Percentiles rank a stretch among this genome's conserved stretches.
phyloP scores from a whole-genome alignment of 179 eudicot genomes.

The Spinacia oleracea region DNA sequence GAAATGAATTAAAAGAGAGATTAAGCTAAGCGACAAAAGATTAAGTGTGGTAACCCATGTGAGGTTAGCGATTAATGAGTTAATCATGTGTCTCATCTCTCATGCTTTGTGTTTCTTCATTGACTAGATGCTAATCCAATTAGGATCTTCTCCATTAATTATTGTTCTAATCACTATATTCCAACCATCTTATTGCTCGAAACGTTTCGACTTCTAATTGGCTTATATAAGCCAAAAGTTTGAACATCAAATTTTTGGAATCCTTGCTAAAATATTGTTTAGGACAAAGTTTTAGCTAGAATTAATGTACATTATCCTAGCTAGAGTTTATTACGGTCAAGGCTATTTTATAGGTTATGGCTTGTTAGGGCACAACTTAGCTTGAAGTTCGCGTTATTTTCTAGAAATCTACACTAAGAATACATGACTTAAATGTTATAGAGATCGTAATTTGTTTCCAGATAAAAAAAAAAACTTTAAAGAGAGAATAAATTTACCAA shows the following conservation, averaged over 20 bases:
- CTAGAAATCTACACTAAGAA: too few relatives aligned
- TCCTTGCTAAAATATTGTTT: too few relatives aligned
- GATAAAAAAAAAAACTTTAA: too few relatives aligned
- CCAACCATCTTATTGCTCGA: slow-evolving; percentile 1
- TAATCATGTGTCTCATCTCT: slow-evolving; percentile 31
- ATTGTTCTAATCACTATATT: slow-evolving; percentile 18
- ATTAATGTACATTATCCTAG: neutral
- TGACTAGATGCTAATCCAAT: slow-evolving; percentile 27
- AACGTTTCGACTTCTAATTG: neutral
- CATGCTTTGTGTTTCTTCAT: slow-evolving; percentile 32
- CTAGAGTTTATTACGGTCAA: neutral
- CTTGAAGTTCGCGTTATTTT: too few relatives aligned
- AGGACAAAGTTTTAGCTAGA: neutral
- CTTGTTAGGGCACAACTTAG: neutral
- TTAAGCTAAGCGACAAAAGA: slow-evolving; percentile 27
- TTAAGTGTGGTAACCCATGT: slow-evolving; percentile 31
- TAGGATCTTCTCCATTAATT: slow-evolving; percentile 21
- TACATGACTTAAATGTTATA: too few relatives aligned
- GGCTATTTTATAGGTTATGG: neutral
- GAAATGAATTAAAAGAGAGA: neutral
- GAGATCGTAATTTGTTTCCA: too few relatives aligned
- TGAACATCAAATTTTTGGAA: neutral
- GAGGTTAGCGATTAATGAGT: slow-evolving; percentile 36
- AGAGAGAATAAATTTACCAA: too few relatives aligned
- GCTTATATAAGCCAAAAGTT: neutral